phyloP scores from a whole-genome alignment of 768 basidiomycete species.

The Termitomyces sp. region DNA sequence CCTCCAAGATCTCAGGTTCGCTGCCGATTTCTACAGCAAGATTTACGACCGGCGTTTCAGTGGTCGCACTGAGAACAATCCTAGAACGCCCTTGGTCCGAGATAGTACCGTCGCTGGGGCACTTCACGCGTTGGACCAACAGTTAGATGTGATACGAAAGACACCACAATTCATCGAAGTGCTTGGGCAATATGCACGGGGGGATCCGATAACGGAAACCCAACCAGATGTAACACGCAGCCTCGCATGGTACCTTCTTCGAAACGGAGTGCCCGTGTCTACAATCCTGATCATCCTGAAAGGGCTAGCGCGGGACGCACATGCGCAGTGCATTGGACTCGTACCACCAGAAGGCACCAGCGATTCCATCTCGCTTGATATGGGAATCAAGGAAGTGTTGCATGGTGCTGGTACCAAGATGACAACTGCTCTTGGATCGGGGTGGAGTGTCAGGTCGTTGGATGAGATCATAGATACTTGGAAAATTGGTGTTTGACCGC shows the following conservation, averaged over 20 bases:
- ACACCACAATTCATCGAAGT: slow-evolving; percentile 34
- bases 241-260: slow-evolving; percentile 67
- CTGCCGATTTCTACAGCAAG: slow-evolving; percentile 70
- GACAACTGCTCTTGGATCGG: slow-evolving; percentile 61
- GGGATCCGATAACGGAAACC: slow-evolving; percentile 34
- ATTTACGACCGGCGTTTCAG: slow-evolving; percentile 73
- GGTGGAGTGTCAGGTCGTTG: slow-evolving; percentile 67
- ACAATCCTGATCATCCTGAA: slow-evolving; percentile 59
- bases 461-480: slow-evolving; percentile 63
- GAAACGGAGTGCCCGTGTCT: slow-evolving; percentile 67
- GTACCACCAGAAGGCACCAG: slow-evolving; percentile 49
- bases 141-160: slow-evolving; percentile 41
- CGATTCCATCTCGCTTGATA: slow-evolving; percentile 30
- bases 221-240: slow-evolving; percentile 28
- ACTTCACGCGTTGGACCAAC: slow-evolving; percentile 55
- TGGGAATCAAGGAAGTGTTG: slow-evolving; percentile 77
- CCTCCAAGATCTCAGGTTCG: slow-evolving; percentile 70
- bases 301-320: slow-evolving; percentile 58
- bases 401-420: slow-evolving; percentile 82
- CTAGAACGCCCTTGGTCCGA: slow-evolving; percentile 62
- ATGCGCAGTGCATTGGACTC: slow-evolving; percentile 44
- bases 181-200: slow-evolving; percentile 52
- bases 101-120: slow-evolving; percentile 68
- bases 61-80: slow-evolving; percentile 60
- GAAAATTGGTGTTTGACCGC: slow-evolving; percentile 21